These are phyloP conservation scores for Iris pallida DNA, from an alignment of 116 monocot species.

Conservation along the genomic window DNA sequence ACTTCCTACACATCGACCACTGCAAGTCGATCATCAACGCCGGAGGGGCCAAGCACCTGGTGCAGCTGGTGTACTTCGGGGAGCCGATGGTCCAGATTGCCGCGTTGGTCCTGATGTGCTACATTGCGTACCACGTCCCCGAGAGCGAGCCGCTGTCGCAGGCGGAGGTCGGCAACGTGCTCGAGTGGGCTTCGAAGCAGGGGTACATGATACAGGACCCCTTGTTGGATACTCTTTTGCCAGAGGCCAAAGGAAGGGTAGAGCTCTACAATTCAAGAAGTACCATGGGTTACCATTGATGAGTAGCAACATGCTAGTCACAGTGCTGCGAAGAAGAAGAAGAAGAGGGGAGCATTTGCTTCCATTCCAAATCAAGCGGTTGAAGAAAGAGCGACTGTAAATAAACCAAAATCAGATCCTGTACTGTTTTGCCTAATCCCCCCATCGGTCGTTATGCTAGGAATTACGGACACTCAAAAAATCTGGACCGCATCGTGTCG, in stretches of 20 bases:
- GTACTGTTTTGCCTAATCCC: too few species aligned
- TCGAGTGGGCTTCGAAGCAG: slow-evolving; percentile 80
- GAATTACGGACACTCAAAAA: too few species aligned
- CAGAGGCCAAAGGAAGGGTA: slow-evolving; percentile 40
- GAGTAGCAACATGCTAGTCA: neutral
- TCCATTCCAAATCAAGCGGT: too few species aligned
- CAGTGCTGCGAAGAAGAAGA: too few species aligned
- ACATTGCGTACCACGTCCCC: slow-evolving; percentile 60
- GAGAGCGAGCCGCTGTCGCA: slow-evolving; percentile 65
- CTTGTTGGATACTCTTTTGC: slow-evolving; percentile 26
- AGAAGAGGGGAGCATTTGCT: too few species aligned
- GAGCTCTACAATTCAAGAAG: slow-evolving; percentile 63
- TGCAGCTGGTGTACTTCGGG: slow-evolving; percentile 83
- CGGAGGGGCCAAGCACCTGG: slow-evolving; percentile 67
- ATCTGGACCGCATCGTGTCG: too few species aligned
- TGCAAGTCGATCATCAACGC: slow-evolving; percentile 69
- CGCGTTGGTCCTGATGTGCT: slow-evolving; percentile 62
- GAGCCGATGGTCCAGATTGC: slow-evolving; percentile 47
- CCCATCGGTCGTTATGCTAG: too few species aligned
- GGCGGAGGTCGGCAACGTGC: slow-evolving; percentile 50
- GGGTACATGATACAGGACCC: slow-evolving; percentile 35
- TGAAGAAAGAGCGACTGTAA: too few species aligned
- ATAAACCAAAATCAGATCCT: too few species aligned
- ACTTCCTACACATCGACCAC: slow-evolving; percentile 68
- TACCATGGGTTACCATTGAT: slow-evolving; percentile 26